Base-by-base conservation (phyloP, 768 basidiomycete genomes). In the Hysterangium stoloniferum region DNA sequence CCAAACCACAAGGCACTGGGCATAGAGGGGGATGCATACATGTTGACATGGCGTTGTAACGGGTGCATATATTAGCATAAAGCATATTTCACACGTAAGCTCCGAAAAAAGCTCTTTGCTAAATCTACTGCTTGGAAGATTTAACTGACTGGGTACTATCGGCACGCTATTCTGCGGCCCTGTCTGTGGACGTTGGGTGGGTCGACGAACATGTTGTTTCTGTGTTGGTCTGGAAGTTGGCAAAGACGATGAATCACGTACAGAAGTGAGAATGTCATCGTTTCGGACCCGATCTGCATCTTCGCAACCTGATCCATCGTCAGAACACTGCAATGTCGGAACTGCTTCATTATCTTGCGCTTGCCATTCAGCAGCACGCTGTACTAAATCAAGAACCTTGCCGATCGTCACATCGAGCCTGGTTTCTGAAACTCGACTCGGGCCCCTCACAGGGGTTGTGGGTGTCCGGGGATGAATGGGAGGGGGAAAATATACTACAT, bases 21-120 rank as follows among this genome's bases (percentile, higher is more conserved):
- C 7, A 43, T 19, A 5, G 32, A 37, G n/a, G 44, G 43, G 45
- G 40, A 40, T 41, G 74, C 83, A 61, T 61, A 88, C 90, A 68
- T 98, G 95, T 65, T 97, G 94, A 66, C 95, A 97, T 11, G 90
- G 88, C 3, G 94, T 88, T 13, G 95, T 97, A 45, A 93, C 74
- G 4, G 95, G 93, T 56, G 89, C 80, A 67, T 82, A 81, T 56
- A 93, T 72, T 33, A 96, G 68, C 61, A 76, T 75, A 61, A 86
- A 86, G 67, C 95, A 98, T 29, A 98, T 93, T 64, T 93, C 87
- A 65, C 95, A 98, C 17, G 79, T 83, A 48, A 95, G 73, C 57
- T 93, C 85, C 9, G 74, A 59, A 20, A 79, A 65, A 45, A 86
- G 72, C 24, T 79, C 76, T 62, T 84, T 84, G 59, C 79, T 73